These are phyloP conservation scores for Crassisporium funariophilum DNA, from an alignment of 768 basidiomycete genomes.

Conservation along the genomic window DNA sequence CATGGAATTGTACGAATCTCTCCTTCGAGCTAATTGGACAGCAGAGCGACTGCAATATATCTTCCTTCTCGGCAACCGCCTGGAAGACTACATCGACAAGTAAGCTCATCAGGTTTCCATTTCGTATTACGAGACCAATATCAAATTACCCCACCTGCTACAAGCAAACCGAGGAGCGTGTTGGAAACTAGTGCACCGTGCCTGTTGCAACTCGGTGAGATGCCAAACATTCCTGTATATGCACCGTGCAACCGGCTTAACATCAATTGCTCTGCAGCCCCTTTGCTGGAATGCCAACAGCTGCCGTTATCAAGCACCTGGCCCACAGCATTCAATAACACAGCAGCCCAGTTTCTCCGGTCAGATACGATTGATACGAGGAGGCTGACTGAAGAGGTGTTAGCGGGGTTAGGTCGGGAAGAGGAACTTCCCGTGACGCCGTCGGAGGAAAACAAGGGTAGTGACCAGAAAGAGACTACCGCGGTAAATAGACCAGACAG, in stretches of 20 bases:
- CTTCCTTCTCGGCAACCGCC: constrained; percentile 65
- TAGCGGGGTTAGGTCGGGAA: constrained; percentile 2
- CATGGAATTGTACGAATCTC: constrained; percentile 64
- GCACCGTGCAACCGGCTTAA: constrained; percentile 2
- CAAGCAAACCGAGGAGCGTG: constrained; percentile 57
- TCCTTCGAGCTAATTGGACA: constrained; percentile 66
- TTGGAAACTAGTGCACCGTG: constrained; percentile 54
- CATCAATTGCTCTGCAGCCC: constrained; percentile 50
- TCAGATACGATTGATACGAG: not conserved
- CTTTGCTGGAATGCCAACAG: constrained; percentile 45
- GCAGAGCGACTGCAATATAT: constrained; percentile 44
- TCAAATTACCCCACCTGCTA: too few species aligned
- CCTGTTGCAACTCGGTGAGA: constrained; percentile 56
- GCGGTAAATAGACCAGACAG: too few species aligned
- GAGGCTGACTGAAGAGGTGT: constrained; percentile 9
- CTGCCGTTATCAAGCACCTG: constrained; percentile 52
- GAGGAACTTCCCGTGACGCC: too few species aligned
- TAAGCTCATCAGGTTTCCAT: constrained; percentile 32
- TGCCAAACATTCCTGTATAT: constrained; percentile 9
- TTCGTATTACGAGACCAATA: constrained; percentile 17
- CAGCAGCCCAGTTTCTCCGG: constrained; percentile 51
- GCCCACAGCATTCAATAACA: constrained; percentile 71
- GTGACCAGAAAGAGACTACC: too few species aligned
- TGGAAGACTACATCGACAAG: constrained; percentile 71
- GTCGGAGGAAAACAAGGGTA: too few species aligned